Conservation (phyloP, 352 stramenopile genomes). For the Phytophthora quininea region DNA sequence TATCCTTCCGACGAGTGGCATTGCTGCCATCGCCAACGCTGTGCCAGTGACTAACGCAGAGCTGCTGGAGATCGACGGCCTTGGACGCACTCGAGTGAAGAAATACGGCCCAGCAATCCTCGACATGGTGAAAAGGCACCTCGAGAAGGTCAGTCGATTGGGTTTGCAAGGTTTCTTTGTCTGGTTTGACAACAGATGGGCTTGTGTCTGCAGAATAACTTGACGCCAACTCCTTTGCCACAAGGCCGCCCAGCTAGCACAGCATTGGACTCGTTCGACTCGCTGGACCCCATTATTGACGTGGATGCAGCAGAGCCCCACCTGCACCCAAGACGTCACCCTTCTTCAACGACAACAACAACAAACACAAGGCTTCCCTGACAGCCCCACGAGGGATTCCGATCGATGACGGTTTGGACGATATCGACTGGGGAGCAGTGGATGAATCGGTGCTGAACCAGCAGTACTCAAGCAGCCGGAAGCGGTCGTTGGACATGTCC, state of each 20-base stretch:
- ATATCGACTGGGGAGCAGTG: conserved; percentile 66
- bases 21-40: conserved; percentile 80
- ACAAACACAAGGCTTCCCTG: conserved; percentile 16
- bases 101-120: conserved; percentile 89
- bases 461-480: conserved; percentile 21
- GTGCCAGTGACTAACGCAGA: conserved; percentile 79
- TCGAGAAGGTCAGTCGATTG: conserved; percentile 61
- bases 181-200: too few species aligned
- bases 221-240: conserved; percentile 50
- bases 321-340: conserved; percentile 39
- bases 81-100: conserved; percentile 83
- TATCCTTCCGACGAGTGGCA: conserved; percentile 81
- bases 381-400: conserved; percentile 10
- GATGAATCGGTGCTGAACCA: conserved; percentile 55
- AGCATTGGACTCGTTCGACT: conserved; percentile 38
- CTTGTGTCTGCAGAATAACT: conserved; percentile 49
- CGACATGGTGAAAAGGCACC: conserved; percentile 78
- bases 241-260: conserved; percentile 15
- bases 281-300: conserved; percentile 24
- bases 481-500: conserved; percentile 27
- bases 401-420: conserved; percentile 56
- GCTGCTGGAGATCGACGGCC: conserved; percentile 80
- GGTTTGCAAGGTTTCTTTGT: too few species aligned
- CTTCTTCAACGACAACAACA: conserved; percentile 58
- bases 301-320: conserved; percentile 29